A percentile compares a stretch with the other conserved stretches of the same genome.
Conservation (phyloP, 1,284 basidiomycete genomes). For the Puccinia novopanici region DNA sequence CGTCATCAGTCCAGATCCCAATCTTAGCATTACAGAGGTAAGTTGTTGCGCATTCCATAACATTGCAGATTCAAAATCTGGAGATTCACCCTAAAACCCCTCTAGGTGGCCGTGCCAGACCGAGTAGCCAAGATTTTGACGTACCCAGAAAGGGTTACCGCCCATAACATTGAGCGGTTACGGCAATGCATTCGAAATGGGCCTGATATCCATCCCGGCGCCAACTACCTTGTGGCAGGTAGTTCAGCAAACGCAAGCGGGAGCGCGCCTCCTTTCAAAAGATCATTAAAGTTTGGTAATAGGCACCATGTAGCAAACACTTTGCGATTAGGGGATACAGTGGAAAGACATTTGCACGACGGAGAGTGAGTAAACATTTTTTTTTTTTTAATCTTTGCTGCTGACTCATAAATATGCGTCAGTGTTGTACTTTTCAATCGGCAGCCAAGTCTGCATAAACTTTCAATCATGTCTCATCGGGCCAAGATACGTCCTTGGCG, state of each 20-base stretch:
- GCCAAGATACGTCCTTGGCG: constrained; percentile 96
- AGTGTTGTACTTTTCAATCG: constrained; percentile 93
- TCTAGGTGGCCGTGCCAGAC: constrained; percentile 77
- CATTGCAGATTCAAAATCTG: neutral
- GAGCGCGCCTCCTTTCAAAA: constrained; percentile 66
- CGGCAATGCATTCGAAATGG: constrained; percentile 83
- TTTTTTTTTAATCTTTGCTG: neutral
- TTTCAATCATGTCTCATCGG: constrained; percentile 98
- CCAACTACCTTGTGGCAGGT: constrained; percentile 80
- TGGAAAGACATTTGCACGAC: constrained; percentile 92
- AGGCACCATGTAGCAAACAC: constrained; percentile 73
- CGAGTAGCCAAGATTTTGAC: constrained; percentile 93
- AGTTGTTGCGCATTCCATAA: neutral
- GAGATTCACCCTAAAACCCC: neutral
- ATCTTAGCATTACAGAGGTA: constrained; percentile 89
- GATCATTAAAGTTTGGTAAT: constrained; percentile 65
- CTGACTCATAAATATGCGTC: constrained; percentile 1
- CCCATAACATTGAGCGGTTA: constrained; percentile 82
- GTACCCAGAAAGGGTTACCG: constrained; percentile 92
- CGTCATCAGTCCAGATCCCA: constrained; percentile 98
- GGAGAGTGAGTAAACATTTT: constrained; percentile 66
- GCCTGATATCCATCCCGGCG: constrained; percentile 87
- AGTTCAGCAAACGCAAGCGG: constrained; percentile 60
- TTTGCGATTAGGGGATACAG: constrained; percentile 78
- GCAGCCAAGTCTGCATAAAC: constrained; percentile 95